Evolutionary conservation across 306 rosid species (phyloP).

Genomic region (Rosa chinensis): DNA sequence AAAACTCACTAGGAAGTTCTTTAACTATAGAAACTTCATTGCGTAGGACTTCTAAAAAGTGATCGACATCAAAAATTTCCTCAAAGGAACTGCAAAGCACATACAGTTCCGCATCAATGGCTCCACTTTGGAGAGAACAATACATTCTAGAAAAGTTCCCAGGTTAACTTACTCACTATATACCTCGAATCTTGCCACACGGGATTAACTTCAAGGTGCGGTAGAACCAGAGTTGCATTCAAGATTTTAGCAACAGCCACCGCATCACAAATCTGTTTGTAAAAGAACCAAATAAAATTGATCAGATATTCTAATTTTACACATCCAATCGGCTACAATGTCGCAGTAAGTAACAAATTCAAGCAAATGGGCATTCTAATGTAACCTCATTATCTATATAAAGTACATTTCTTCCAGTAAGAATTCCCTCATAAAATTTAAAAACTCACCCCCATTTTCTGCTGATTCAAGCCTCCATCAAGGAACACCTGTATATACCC

Average conservation of each 20-base stretch:
- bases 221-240: conserved; percentile 91
- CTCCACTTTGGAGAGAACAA: neutral
- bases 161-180: conserved; percentile 19
- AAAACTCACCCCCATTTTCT: conserved; percentile 88
- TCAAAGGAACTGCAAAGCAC: conserved; percentile 64
- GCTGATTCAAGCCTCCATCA: conserved; percentile 98
- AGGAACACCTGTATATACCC: conserved; percentile 94
- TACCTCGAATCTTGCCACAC: conserved; percentile 98
- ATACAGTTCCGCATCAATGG: conserved; percentile 1
- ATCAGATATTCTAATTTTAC: conserved; percentile 7
- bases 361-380: neutral
- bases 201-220: conserved; percentile 90
- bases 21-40: conserved; percentile 75
- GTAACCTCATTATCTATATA: neutral
- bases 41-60: conserved; percentile 70
- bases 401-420: neutral
- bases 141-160: conserved; percentile 11
- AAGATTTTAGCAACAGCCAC: conserved; percentile 93
- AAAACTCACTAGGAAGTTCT: conserved; percentile 70
- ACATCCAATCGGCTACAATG: neutral
- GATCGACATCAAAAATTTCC: conserved; percentile 92
- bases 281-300: neutral
- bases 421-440: neutral
- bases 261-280: conserved; percentile 87
- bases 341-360: conserved; percentile 5